Conservation (phyloP, 2,329 filamentous ascomycete species). For the Neonectria ditissima region DNA sequence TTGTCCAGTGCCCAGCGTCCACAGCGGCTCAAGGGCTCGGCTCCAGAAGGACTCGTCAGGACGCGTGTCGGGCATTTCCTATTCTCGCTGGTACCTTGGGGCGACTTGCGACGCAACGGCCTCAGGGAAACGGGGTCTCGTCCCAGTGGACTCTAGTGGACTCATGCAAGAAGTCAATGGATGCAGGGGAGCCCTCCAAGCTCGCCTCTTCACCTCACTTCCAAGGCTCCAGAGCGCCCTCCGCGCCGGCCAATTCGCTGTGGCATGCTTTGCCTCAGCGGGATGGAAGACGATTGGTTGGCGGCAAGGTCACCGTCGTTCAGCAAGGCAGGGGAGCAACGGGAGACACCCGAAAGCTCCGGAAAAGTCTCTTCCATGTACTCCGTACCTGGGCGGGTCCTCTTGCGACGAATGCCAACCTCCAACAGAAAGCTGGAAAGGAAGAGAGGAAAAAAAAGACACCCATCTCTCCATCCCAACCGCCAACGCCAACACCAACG, state of each 20-base stretch:
- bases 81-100: constrained; percentile 17
- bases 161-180: constrained; percentile 1
- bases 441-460: not conserved
- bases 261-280: not conserved
- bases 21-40: constrained; percentile 17
- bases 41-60: not conserved
- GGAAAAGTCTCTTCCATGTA: constrained; percentile 13
- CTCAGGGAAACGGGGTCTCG: not conserved
- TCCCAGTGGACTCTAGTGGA: constrained; percentile 3
- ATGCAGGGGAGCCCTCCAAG: too few relatives aligned
- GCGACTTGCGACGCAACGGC: constrained; percentile 6
- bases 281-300: not conserved
- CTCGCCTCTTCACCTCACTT: too few relatives aligned
- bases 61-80: constrained; percentile 23
- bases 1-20: not conserved
- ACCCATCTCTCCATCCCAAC: constrained; percentile 4
- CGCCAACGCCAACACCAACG: constrained; percentile 6
- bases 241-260: not conserved
- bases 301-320: not conserved
- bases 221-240: not conserved
- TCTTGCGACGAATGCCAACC: constrained; percentile 23
- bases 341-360: constrained; percentile 22
- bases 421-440: constrained; percentile 12
- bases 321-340: constrained; percentile 18
- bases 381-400: constrained; percentile 14